Conservation (phyloP, 371 early-diverging fungal species). For the Mortierella sp. region DNA sequence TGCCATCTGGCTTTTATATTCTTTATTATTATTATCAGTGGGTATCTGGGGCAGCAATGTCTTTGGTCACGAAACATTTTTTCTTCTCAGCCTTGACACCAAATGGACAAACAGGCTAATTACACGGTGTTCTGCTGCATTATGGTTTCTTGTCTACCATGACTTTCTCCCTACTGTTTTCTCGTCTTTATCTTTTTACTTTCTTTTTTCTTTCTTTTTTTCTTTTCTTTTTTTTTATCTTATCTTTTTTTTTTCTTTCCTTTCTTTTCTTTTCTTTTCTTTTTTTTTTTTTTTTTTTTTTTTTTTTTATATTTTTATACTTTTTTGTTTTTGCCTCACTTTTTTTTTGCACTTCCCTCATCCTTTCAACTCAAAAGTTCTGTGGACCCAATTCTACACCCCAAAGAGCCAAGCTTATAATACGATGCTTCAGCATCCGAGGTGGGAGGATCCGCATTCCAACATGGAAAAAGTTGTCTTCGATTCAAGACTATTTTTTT, state of each 20-base stretch:
- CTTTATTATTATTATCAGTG: too few species aligned
- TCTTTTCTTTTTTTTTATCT: not conserved
- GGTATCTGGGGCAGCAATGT: too few species aligned
- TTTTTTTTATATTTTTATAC: constrained; percentile 1
- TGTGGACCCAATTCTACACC: not conserved
- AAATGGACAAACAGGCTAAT: too few species aligned
- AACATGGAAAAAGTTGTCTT: too few species aligned
- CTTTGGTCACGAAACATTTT: not conserved
- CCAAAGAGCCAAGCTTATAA: not conserved
- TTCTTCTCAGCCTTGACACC: not conserved
- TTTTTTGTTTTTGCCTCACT: too few species aligned
- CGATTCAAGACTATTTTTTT: too few species aligned
- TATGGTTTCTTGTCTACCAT: constrained; percentile 12
- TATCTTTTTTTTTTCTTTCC: not conserved
- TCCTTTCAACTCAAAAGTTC: not conserved
- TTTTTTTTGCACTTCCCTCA: not conserved
- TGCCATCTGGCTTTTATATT: too few species aligned
- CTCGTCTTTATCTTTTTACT: not conserved
- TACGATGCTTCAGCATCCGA: too few species aligned
- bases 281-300: not conserved
- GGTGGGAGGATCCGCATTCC: too few species aligned
- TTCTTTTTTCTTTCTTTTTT: not conserved
- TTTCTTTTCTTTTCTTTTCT: not conserved
- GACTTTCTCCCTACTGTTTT: constrained; percentile 5
- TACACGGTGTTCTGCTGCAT: constrained; percentile 4